Conservation (phyloP, 2,329 filamentous ascomycete genomes). For the Eurotiales sp. region DNA sequence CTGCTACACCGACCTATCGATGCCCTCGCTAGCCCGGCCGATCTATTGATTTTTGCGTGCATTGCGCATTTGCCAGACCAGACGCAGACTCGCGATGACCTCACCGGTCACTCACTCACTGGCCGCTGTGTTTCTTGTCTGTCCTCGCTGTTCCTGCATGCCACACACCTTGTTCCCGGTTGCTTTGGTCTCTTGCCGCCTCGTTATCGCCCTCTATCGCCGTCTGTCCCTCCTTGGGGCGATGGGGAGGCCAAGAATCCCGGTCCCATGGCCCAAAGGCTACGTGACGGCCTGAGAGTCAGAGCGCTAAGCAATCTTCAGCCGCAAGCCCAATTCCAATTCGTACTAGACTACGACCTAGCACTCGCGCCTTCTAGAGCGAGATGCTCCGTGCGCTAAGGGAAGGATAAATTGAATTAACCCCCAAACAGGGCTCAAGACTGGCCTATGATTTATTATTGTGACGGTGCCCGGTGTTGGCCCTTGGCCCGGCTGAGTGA, state of each 20-base stretch:
- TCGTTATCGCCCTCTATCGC: no score
- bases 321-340: not conserved
- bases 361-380: not conserved
- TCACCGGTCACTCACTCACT: not conserved
- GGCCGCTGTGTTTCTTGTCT: not conserved
- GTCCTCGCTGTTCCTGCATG: not conserved
- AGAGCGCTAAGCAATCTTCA: constrained; percentile 4
- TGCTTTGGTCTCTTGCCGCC: not conserved
- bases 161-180: not conserved
- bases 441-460: no score
- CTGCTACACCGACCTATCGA: not conserved
- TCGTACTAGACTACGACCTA: not conserved
- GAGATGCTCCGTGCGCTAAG: constrained; percentile 7
- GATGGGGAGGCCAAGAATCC: not conserved
- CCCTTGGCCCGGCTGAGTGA: no score
- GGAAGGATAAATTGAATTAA: not conserved
- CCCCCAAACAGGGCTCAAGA: no score
- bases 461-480: no score
- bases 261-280: no score
- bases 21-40: not conserved
- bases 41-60: constrained; percentile 12
- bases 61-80: not conserved
- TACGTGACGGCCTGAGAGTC: not conserved
- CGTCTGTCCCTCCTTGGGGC: no score
- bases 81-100: not conserved